Percentiles rank a stretch among this genome's conserved stretches.
These are phyloP conservation scores for Neolentinus lepideus DNA, from an alignment of 1,284 basidiomycete genomes.

Conservation along the genomic window DNA sequence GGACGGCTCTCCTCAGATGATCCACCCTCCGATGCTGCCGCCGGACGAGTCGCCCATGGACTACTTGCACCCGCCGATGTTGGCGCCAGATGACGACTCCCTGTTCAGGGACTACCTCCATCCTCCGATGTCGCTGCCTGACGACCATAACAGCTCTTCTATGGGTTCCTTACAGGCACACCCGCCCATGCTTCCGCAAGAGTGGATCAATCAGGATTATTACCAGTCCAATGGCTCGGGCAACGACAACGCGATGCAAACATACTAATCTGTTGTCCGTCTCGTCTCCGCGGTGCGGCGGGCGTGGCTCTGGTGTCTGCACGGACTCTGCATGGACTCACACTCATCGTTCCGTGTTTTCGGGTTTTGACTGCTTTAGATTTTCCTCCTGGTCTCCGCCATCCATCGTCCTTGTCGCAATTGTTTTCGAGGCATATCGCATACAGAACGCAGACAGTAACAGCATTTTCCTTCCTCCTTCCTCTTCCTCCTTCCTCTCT, in stretches of 20 bases:
- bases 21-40: conserved; percentile 57
- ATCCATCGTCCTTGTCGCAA: not conserved
- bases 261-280: not conserved
- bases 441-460: not conserved
- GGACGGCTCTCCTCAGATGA: conserved; percentile 40
- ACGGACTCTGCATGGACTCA: conserved; percentile 1
- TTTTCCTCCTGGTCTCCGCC: not conserved
- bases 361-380: not conserved
- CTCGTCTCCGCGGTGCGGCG: not conserved
- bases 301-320: not conserved
- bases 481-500: not conserved
- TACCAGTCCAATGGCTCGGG: conserved; percentile 3
- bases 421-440: conserved; percentile 1
- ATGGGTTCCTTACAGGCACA: conserved; percentile 28
- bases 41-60: conserved; percentile 41
- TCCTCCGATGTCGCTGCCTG: conserved; percentile 44
- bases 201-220: conserved; percentile 21
- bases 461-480: not conserved
- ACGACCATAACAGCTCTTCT: conserved; percentile 21
- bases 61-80: conserved; percentile 39
- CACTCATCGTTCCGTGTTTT: not conserved
- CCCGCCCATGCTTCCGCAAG: conserved; percentile 30
- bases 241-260: not conserved
- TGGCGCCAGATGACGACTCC: conserved; percentile 33
- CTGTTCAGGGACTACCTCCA: conserved; percentile 49